Percentiles rank a stretch among this genome's conserved stretches.
These are phyloP conservation scores for Bruguiera parviflora DNA, from an alignment of 345 rosid species.

Conservation along the genomic window DNA sequence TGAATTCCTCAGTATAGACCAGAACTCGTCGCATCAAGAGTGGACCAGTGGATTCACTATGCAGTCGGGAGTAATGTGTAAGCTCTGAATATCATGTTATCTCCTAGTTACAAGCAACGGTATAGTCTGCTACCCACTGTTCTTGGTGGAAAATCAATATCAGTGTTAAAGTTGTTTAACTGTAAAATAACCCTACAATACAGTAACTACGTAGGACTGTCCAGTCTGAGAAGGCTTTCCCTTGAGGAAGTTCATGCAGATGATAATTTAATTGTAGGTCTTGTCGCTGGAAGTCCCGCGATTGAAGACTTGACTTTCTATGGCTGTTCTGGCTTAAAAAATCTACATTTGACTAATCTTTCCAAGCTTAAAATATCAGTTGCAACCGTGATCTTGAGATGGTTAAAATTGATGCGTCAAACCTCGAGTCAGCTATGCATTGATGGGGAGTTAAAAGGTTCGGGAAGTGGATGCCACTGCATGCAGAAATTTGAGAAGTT, in stretches of 20 bases:
- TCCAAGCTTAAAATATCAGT: background rate
- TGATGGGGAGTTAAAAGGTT: background rate
- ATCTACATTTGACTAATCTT: background rate
- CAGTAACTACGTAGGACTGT: background rate
- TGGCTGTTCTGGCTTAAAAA: background rate
- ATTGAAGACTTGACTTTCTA: background rate
- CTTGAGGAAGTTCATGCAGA: background rate
- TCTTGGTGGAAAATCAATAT: background rate
- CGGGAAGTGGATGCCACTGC: background rate
- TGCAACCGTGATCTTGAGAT: background rate
- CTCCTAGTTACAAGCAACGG: background rate
- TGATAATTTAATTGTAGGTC: background rate
- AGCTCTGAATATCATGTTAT: background rate
- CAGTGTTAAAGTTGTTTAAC: background rate
- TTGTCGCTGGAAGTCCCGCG: background rate
- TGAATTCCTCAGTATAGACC: too few species aligned
- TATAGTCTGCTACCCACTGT: background rate
- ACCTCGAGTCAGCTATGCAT: background rate
- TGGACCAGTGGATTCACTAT: background rate
- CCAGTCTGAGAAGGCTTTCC: background rate
- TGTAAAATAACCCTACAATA: background rate
- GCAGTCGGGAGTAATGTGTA: background rate
- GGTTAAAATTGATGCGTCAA: background rate
- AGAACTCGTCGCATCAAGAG: background rate
- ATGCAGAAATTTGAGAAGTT: background rate